Evolutionary conservation across 805 yeast species (phyloP).

Genomic region (Kodamaea neixiangensis): DNA sequence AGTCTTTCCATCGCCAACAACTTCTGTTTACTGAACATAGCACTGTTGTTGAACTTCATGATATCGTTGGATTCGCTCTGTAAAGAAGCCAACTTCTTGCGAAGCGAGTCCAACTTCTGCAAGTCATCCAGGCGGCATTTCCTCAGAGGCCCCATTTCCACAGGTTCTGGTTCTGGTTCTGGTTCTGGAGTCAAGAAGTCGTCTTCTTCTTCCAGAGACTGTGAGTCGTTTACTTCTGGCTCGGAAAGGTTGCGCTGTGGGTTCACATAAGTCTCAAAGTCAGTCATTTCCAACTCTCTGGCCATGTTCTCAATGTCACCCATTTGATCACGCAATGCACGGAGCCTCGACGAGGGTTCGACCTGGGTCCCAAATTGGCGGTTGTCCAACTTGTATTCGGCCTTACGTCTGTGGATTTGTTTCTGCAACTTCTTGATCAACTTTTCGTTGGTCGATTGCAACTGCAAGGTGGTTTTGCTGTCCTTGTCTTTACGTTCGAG

Average conservation of each 20-base stretch:
- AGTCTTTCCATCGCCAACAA: slow-evolving; percentile 70
- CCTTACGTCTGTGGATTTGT: slow-evolving; percentile 48
- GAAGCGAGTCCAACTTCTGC: slow-evolving; percentile 53
- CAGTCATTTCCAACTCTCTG: slow-evolving; percentile 80
- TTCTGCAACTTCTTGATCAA: slow-evolving; percentile 44
- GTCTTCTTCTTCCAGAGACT: slow-evolving; percentile 6
- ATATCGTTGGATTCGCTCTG: slow-evolving; percentile 79
- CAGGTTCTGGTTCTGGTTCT: slow-evolving; percentile 17
- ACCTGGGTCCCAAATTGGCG: slow-evolving; percentile 51
- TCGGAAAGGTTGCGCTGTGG: slow-evolving; percentile 9
- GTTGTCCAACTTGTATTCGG: slow-evolving; percentile 49
- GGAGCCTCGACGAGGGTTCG: slow-evolving; percentile 76
- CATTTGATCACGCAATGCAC: slow-evolving; percentile 80
- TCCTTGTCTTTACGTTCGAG: slow-evolving; percentile 32
- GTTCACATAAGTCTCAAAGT: slow-evolving; percentile 53
- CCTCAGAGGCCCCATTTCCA: slow-evolving; percentile 35
- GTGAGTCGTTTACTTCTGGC: slow-evolving; percentile 3
- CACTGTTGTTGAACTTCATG: slow-evolving; percentile 64
- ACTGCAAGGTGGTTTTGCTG: slow-evolving; percentile 37
- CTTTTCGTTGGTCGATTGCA: slow-evolving; percentile 34
- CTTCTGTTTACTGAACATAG: slow-evolving; percentile 60
- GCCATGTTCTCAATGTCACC: slow-evolving; percentile 84
- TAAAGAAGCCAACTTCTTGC: slow-evolving; percentile 58
- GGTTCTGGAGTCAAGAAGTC: slow-evolving; percentile 9
- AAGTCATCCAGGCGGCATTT: slow-evolving; percentile 52